Evolutionary conservation across 2,329 filamentous ascomycete genomes (phyloP).

Genomic region (Ophiocordyceps camponoti-rufipedis): DNA sequence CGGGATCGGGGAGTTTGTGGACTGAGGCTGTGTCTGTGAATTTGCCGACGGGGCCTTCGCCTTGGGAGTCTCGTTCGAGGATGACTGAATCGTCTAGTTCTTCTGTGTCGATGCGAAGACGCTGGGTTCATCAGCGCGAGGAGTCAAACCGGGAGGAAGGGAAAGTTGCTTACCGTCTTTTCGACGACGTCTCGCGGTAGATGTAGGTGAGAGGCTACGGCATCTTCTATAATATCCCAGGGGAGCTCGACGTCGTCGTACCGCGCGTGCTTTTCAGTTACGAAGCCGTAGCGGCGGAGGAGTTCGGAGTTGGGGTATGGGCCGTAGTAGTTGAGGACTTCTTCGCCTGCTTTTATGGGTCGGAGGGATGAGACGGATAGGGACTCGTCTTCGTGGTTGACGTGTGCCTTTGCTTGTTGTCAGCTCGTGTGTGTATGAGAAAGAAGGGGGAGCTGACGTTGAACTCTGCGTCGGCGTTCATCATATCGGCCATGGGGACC

Average conservation of each 20-base stretch:
- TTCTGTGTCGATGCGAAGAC: slow-evolving; percentile 36
- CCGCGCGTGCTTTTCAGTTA: slow-evolving; percentile 56
- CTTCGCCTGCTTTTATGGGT: slow-evolving; percentile 49
- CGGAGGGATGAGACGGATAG: slow-evolving; percentile 57
- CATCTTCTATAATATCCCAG: slow-evolving; percentile 35
- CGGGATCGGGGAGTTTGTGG: slow-evolving; percentile 26
- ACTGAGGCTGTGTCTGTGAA: slow-evolving; percentile 19
- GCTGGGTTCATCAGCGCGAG: slow-evolving; percentile 8
- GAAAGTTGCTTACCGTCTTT: slow-evolving; percentile 19
- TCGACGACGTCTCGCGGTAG: slow-evolving; percentile 19
- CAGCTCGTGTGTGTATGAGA: background rate
- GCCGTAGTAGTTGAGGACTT: slow-evolving; percentile 82
- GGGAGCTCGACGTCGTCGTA: slow-evolving; percentile 74
- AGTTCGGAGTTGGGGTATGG: slow-evolving; percentile 69
- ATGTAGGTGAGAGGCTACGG: slow-evolving; percentile 20
- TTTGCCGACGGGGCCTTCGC: slow-evolving; percentile 28
- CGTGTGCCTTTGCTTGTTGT: slow-evolving; percentile 22
- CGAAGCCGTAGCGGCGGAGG: slow-evolving; percentile 70
- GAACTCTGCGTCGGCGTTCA: slow-evolving; percentile 79
- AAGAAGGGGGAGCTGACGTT: slow-evolving; percentile 33
- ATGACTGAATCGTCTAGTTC: slow-evolving; percentile 61
- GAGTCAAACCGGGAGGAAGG: background rate
- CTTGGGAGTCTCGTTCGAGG: slow-evolving; percentile 31
- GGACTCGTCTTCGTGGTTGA: slow-evolving; percentile 31
- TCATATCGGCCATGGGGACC: slow-evolving; percentile 78